Base-by-base conservation (phyloP, 352 stramenopile genomes). In the Peronospora farinosa region DNA sequence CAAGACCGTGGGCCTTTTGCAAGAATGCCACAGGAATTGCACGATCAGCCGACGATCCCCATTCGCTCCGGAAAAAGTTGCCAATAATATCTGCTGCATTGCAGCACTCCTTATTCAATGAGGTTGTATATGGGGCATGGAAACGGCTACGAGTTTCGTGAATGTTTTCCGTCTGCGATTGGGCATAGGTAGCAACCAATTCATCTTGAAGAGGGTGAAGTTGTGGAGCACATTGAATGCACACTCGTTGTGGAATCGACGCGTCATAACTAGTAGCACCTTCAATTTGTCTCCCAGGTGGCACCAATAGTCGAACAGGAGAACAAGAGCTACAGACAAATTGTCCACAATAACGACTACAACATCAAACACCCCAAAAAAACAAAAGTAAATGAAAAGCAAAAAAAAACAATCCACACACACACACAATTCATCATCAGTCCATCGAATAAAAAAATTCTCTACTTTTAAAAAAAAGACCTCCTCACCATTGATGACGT, bases 11-110 rank as follows among this genome's bases (percentile, higher is more conserved):
- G 0, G 73, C 73, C 28, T 75, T 72, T 45, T 84, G 57, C 43
- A 84, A 31, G 31, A 84, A 78, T 21, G 69, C 51, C 9, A 79
- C 64, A 0, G 69, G 73, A 35, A 84, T 75, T 5, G 57, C 30
- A 5, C 72, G 65, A 19, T 83, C 73, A 10, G 61, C 61, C 0
- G 70, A 66, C 3, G 67, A 52, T 2, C 73, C 73, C 73, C 65
- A 80, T 30, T 78, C 69, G 31, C 78, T 69, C 11, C 70, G 60
- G 53, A 82, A 82, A 21, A 84, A 84, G 44, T 84, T 84, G 40
- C 68, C 68, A 40, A 84, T 70, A 43, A 82, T 82, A 56, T 84
- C 70, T 0, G 70, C 73, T 11, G 73, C 73, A 16, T 79, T 79
- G 37, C 54, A 59, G 36, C 73, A 84, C 30, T 84, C 73, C 35